A percentile compares a stretch with the other conserved stretches of the same genome.
Conservation (phyloP, 495 filamentous ascomycete genomes). For the Neurospora africana region DNA sequence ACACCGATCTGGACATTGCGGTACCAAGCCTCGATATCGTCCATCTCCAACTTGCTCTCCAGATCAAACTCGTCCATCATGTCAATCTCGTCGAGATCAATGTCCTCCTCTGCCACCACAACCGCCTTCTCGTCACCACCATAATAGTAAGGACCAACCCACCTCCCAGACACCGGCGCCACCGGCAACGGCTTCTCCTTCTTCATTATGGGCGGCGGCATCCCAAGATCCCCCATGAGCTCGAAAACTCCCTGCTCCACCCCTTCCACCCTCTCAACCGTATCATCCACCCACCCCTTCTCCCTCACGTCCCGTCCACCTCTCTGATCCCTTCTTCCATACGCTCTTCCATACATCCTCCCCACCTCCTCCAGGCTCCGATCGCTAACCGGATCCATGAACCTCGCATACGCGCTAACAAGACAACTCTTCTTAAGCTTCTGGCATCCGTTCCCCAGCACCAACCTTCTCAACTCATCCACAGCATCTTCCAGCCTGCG, state of each 20-base stretch:
- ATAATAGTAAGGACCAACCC: not conserved
- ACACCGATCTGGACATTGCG: slow-evolving; percentile 13
- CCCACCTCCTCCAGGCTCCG: slow-evolving; percentile 46
- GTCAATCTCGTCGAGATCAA: slow-evolving; percentile 5
- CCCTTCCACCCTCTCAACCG: not conserved
- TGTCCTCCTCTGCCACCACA: not conserved
- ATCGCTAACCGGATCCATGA: slow-evolving; percentile 42
- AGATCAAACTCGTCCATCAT: slow-evolving; percentile 1
- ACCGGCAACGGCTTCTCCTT: slow-evolving; percentile 5
- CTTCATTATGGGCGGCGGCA: slow-evolving; percentile 1
- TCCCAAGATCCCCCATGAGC: not conserved
- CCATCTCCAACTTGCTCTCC: slow-evolving; percentile 11
- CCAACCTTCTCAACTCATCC: slow-evolving; percentile 50
- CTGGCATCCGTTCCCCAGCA: slow-evolving; percentile 47
- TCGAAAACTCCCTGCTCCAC: not conserved
- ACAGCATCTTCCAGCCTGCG: slow-evolving; percentile 45
- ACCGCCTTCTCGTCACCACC: slow-evolving; percentile 3
- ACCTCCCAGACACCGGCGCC: not conserved
- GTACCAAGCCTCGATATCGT: slow-evolving; percentile 25
- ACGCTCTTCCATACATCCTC: slow-evolving; percentile 44
- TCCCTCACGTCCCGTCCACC: not conserved
- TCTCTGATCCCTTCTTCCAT: slow-evolving; percentile 25
- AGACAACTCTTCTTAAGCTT: slow-evolving; percentile 49
- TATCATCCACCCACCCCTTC: not conserved
- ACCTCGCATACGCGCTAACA: slow-evolving; percentile 47